phyloP scores from a whole-genome alignment of 1,284 basidiomycete species.

The Apiotrichum laibachii region DNA sequence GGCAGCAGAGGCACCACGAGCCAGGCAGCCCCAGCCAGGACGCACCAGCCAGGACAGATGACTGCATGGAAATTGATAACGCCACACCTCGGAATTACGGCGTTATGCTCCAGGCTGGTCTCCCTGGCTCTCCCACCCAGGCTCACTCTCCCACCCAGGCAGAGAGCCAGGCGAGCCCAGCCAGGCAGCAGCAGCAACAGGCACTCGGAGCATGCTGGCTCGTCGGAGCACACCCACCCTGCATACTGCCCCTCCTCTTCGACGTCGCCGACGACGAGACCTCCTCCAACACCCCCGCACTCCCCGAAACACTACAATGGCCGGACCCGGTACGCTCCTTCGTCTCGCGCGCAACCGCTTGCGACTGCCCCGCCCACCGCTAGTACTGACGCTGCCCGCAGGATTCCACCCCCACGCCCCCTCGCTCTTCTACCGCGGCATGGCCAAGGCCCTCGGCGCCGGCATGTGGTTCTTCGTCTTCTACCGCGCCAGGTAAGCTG shows the following conservation, averaged over 20 bases:
- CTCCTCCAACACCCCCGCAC: slow-evolving; percentile 6
- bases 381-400: slow-evolving; percentile 33
- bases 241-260: neutral
- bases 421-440: slow-evolving; percentile 68
- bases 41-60: neutral
- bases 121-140: no score
- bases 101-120: neutral
- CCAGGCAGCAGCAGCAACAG: neutral
- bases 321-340: slow-evolving; percentile 32
- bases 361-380: neutral
- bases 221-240: no score
- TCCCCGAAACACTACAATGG: slow-evolving; percentile 21
- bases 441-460: slow-evolving; percentile 80
- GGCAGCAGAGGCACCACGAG: neutral
- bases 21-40: neutral
- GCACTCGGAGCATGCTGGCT: neutral
- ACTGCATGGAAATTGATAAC: neutral
- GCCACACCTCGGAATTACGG: slow-evolving; percentile 5
- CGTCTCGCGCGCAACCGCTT: neutral
- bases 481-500: slow-evolving; percentile 77
- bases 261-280: neutral
- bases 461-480: slow-evolving; percentile 99
- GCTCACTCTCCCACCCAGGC: no score
- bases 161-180: no score
- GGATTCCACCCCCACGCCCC: slow-evolving; percentile 84